Conservation (phyloP, 2,329 filamentous ascomycete genomes). For the Phyllosticta citribraziliensis region DNA sequence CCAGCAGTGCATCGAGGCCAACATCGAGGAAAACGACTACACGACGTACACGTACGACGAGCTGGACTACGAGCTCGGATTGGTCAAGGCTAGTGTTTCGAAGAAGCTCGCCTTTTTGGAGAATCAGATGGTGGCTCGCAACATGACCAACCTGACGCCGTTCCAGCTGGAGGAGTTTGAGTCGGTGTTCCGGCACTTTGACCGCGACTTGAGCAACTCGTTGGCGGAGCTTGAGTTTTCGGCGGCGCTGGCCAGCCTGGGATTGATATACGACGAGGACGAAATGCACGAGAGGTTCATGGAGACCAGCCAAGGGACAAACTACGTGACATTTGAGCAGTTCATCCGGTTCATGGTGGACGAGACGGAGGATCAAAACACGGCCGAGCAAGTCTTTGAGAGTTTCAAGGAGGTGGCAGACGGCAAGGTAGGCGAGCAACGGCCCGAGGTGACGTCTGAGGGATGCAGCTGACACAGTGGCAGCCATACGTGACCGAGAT, state of each 20-base stretch:
- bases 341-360: slow-evolving; percentile 99
- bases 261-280: slow-evolving; percentile 90
- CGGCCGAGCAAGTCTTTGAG: slow-evolving; percentile 95
- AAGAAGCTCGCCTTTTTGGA: slow-evolving; percentile 96
- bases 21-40: slow-evolving; percentile 98
- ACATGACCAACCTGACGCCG: slow-evolving; percentile 97
- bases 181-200: slow-evolving; percentile 95
- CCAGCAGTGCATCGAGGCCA: slow-evolving; percentile 84
- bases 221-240: slow-evolving; percentile 92
- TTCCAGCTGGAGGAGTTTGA: slow-evolving; percentile 99
- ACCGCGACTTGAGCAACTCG: slow-evolving; percentile 83
- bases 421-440: slow-evolving; percentile 56
- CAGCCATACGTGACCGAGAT: slow-evolving; percentile 94
- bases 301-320: slow-evolving; percentile 69
- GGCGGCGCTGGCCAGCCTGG: slow-evolving; percentile 86
- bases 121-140: slow-evolving; percentile 95
- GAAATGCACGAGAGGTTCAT: slow-evolving; percentile 96
- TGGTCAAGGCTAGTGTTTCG: slow-evolving; percentile 84
- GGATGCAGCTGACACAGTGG: neutral
- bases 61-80: slow-evolving; percentile 80
- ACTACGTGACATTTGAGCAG: slow-evolving; percentile 89
- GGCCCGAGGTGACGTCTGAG: neutral
- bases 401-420: slow-evolving; percentile 96
- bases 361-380: slow-evolving; percentile 97
- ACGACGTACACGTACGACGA: slow-evolving; percentile 99